These are phyloP conservation scores for Tylopilus sp. DNA, from an alignment of 1,284 basidiomycete species.

Conservation along the genomic window DNA sequence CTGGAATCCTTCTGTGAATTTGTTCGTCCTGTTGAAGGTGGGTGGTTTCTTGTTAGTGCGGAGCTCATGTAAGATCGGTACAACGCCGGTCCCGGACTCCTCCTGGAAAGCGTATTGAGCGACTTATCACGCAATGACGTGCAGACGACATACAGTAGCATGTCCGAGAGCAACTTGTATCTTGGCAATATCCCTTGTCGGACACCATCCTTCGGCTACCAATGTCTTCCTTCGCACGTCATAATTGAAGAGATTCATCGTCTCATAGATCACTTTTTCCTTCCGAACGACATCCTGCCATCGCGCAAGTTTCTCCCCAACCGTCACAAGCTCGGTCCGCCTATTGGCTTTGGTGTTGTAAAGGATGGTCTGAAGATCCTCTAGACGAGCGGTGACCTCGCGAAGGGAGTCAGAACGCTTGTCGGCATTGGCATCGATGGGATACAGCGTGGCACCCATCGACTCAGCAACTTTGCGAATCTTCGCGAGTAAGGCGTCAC, in stretches of 20 bases:
- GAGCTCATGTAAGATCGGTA: conserved; percentile 91
- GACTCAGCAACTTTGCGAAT: conserved; percentile 98
- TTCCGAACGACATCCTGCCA: conserved; percentile 95
- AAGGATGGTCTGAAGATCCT: conserved; percentile 89
- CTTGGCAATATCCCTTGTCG: conserved; percentile 81
- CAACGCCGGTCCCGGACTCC: conserved; percentile 88
- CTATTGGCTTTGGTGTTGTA: conserved; percentile 89
- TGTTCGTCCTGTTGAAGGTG: conserved; percentile 93
- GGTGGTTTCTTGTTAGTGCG: conserved; percentile 90
- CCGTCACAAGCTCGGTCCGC: conserved; percentile 78
- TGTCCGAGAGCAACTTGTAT: conserved; percentile 89
- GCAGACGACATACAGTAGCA: conserved; percentile 67
- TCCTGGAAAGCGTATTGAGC: conserved; percentile 50
- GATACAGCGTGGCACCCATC: conserved; percentile 96
- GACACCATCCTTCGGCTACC: conserved; percentile 97
- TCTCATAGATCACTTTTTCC: conserved; percentile 96
- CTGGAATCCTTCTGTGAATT: conserved; percentile 97
- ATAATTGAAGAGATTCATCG: conserved; percentile 92
- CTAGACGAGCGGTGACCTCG: conserved; percentile 85
- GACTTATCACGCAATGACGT: background rate
- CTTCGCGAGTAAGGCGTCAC: conserved; percentile 89
- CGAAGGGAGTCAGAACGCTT: conserved; percentile 88
- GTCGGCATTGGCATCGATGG: conserved; percentile 92
- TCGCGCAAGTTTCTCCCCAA: conserved; percentile 82
- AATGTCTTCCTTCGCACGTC: conserved; percentile 93